phyloP scores from a whole-genome alignment of 176 grass and related monocot species.

The Elymus sibiricus region DNA sequence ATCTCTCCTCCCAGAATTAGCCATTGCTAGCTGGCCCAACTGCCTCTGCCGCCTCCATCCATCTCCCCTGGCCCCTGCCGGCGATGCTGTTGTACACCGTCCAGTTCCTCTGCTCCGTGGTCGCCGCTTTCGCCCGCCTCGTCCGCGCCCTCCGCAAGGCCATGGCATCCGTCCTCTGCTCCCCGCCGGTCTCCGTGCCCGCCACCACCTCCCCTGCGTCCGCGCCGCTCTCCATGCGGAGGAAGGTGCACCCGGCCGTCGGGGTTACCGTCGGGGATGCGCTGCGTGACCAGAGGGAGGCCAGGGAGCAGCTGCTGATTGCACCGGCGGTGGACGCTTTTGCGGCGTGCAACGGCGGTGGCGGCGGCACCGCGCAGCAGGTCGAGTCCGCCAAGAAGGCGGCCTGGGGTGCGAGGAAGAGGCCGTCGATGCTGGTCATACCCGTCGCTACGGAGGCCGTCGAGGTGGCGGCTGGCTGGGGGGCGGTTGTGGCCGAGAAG shows the following conservation, averaged over 20 bases:
- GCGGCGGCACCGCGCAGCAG: background rate
- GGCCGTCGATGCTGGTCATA: constrained; percentile 58
- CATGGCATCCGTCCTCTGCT: constrained; percentile 24
- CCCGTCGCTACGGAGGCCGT: constrained; percentile 27
- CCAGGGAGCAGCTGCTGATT: background rate
- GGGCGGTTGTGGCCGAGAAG: background rate
- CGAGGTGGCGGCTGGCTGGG: constrained; percentile 10
- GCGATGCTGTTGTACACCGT: constrained; percentile 23
- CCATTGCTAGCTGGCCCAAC: no score
- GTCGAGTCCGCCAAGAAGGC: constrained; percentile 8
- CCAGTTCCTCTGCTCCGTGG: constrained; percentile 28
- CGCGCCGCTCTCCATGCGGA: constrained; percentile 9
- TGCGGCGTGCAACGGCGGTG: background rate
- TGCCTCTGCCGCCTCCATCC: background rate
- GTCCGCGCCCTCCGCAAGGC: constrained; percentile 10
- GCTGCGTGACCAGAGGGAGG: background rate
- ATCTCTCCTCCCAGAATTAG: background rate
- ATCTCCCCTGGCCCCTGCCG: background rate
- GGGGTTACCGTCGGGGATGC: background rate
- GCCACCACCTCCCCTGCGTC: background rate
- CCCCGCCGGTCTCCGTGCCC: background rate
- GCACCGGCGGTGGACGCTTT: background rate
- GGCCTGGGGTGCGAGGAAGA: constrained; percentile 33
- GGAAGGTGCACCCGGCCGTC: background rate
- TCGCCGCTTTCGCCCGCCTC: constrained; percentile 11